A percentile compares a stretch with the other conserved stretches of the same genome.
These are phyloP conservation scores for Aspergillus latus DNA, from an alignment of 2,329 filamentous ascomycete species.

Conservation along the genomic window DNA sequence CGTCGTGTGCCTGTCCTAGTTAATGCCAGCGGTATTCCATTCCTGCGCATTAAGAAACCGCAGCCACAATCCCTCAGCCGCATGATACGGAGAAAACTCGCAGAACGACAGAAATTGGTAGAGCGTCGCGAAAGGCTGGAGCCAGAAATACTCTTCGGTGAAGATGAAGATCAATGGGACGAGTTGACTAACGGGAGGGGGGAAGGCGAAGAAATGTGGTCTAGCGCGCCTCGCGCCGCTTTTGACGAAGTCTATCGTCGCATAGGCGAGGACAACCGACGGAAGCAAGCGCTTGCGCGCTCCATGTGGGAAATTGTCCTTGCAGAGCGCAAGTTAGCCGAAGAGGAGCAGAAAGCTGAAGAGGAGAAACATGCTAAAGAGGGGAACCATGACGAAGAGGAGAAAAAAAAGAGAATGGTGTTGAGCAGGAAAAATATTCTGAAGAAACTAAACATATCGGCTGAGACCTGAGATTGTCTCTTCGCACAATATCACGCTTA, in stretches of 20 bases:
- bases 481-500: not conserved
- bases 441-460: not conserved
- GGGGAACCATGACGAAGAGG: too few relatives aligned
- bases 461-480: not conserved
- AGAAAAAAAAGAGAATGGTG: not conserved
- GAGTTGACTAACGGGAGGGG: constrained; percentile 26
- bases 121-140: constrained; percentile 34
- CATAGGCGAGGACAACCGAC: constrained; percentile 29
- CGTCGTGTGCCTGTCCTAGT: constrained; percentile 44
- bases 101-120: constrained; percentile 36
- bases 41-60: constrained; percentile 47
- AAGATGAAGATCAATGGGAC: constrained; percentile 47
- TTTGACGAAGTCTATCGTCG: constrained; percentile 25
- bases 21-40: constrained; percentile 43
- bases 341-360: constrained; percentile 22
- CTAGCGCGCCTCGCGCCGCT: constrained; percentile 19
- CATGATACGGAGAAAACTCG: constrained; percentile 38
- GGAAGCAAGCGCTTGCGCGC: constrained; percentile 31
- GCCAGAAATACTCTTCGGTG: constrained; percentile 32
- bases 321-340: constrained; percentile 38
- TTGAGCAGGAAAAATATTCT: not conserved
- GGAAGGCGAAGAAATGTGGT: constrained; percentile 27
- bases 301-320: constrained; percentile 44
- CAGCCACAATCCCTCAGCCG: constrained; percentile 42
- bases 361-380: not conserved